These are phyloP conservation scores for Talaromyces sp. DNA, from an alignment of 2,329 filamentous ascomycete species.

Conservation along the genomic window DNA sequence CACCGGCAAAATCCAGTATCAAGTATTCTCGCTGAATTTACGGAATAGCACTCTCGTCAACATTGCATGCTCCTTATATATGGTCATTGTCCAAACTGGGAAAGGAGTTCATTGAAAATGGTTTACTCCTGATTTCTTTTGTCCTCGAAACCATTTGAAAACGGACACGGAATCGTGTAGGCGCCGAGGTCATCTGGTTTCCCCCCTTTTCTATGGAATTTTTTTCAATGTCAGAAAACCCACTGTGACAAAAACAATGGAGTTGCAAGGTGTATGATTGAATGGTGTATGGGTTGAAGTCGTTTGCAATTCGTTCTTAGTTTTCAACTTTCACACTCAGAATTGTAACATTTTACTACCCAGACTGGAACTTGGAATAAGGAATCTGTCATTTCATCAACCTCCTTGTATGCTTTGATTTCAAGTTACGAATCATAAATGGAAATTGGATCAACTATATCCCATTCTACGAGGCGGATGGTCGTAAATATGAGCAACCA, in stretches of 20 bases:
- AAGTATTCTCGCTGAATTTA: background rate
- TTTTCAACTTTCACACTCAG: background rate
- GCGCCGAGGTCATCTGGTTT: background rate
- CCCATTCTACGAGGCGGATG: background rate
- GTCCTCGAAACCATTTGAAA: background rate
- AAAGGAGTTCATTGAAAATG: background rate
- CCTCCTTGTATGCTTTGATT: background rate
- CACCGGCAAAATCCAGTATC: background rate
- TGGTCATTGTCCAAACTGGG: background rate
- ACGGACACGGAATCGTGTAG: background rate
- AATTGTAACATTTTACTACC: background rate
- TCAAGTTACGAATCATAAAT: background rate
- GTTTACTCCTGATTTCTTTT: background rate
- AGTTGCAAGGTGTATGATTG: background rate
- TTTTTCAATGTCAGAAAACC: background rate
- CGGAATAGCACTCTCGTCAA: background rate
- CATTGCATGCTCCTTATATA: background rate
- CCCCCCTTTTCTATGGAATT: background rate
- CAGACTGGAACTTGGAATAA: background rate
- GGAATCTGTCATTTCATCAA: background rate
- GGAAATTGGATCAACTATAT: background rate
- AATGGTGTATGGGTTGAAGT: background rate
- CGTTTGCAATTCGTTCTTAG: background rate
- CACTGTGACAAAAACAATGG: background rate
- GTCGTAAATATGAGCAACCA: background rate